These are phyloP conservation scores for Eucalyptus leucophloia DNA, from an alignment of 345 rosid species.

Conservation along the genomic window DNA sequence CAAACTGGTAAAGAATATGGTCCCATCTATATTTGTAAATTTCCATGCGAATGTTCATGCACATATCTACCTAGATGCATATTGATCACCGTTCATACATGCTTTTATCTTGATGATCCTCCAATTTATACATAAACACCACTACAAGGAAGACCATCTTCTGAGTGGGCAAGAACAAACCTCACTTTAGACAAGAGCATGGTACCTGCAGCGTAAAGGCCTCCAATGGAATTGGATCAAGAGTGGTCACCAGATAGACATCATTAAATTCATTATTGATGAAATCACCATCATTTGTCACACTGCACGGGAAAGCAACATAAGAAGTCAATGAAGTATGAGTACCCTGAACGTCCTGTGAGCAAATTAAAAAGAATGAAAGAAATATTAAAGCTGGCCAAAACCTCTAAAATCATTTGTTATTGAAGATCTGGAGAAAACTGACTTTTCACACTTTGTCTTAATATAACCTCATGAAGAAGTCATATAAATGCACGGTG, in stretches of 20 bases:
- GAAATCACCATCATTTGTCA: conserved; percentile 63
- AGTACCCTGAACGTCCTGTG: too few relatives aligned
- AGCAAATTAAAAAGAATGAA: background rate
- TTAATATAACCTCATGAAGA: background rate
- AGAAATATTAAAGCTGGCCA: background rate
- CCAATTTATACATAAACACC: background rate
- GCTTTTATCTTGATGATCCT: background rate
- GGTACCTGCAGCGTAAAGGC: conserved; percentile 93
- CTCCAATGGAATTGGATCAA: conserved; percentile 78
- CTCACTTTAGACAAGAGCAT: background rate
- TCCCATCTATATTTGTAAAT: background rate
- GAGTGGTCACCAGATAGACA: conserved; percentile 74
- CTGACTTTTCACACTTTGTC: background rate
- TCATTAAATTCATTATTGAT: conserved; percentile 86
- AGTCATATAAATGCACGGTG: background rate
- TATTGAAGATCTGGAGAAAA: background rate
- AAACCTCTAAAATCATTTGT: background rate
- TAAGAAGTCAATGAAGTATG: background rate
- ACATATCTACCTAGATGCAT: background rate
- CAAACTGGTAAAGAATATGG: background rate
- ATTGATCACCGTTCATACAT: background rate
- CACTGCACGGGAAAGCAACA: conserved; percentile 27
- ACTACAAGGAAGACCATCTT: background rate
- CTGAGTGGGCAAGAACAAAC: background rate
- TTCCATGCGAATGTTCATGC: background rate